phyloP scores from a whole-genome alignment of 768 basidiomycete species.

The Cystofilobasidium capitatum region DNA sequence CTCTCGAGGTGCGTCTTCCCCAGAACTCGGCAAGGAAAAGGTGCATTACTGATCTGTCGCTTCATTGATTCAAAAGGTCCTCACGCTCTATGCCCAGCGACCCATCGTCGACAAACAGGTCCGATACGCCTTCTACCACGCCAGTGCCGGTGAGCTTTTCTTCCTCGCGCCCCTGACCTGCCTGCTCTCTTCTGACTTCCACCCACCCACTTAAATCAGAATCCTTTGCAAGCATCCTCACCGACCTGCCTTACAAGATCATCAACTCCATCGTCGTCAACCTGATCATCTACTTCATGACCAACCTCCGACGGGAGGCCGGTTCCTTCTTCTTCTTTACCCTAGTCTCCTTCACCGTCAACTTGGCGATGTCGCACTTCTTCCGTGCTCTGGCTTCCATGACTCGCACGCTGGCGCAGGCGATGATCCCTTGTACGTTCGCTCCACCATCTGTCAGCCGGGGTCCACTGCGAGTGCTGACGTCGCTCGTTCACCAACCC shows the following conservation, averaged over 20 bases:
- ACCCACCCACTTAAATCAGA: slow-evolving; percentile 35
- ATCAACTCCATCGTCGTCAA: slow-evolving; percentile 47
- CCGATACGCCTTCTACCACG: slow-evolving; percentile 40
- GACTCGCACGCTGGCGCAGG: no score
- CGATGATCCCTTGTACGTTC: no score
- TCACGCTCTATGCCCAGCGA: slow-evolving; percentile 41
- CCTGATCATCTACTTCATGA: slow-evolving; percentile 79
- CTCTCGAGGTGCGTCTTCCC: not conserved
- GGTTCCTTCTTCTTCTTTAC: slow-evolving; percentile 45
- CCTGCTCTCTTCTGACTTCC: not conserved
- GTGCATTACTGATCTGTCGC: not conserved
- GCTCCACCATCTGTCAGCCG: no score
- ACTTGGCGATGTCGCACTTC: slow-evolving; percentile 45
- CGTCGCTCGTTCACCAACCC: no score
- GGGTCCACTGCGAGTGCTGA: no score
- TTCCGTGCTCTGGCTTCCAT: slow-evolving; percentile 40
- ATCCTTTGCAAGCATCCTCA: slow-evolving; percentile 27
- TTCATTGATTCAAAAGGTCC: slow-evolving; percentile 31
- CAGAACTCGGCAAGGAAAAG: no score
- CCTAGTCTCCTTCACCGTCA: slow-evolving; percentile 57
- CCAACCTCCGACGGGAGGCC: slow-evolving; percentile 45
- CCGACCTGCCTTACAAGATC: slow-evolving; percentile 39
- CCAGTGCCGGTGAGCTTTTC: no score
- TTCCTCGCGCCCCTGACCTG: no score
- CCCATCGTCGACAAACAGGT: slow-evolving; percentile 44